phyloP scores from a whole-genome alignment of 495 filamentous ascomycete species.

The Xylaria cubensis region DNA sequence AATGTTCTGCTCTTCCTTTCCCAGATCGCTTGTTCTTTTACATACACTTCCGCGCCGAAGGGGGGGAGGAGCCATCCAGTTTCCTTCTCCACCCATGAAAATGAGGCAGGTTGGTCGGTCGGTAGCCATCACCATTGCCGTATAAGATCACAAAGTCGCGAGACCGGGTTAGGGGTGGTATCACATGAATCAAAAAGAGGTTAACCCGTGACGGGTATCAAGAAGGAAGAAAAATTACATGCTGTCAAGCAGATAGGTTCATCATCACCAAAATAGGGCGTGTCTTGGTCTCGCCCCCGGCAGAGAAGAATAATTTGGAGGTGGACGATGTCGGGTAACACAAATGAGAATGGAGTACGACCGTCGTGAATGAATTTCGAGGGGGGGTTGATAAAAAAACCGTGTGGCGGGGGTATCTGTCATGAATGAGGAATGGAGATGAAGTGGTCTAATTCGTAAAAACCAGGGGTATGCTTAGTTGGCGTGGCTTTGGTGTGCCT shows the following conservation, averaged over 20 bases:
- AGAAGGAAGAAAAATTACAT: constrained; percentile 30
- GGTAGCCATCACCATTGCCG: neutral
- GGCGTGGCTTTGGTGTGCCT: constrained; percentile 53
- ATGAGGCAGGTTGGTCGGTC: neutral
- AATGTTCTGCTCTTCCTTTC: neutral
- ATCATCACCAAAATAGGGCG: neutral
- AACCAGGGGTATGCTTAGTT: constrained; percentile 36
- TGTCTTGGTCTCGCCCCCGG: neutral
- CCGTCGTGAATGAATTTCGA: constrained; percentile 28
- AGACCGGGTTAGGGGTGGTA: constrained; percentile 12
- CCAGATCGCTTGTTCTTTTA: constrained; percentile 17
- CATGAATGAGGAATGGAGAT: constrained; percentile 33
- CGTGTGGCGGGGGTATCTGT: constrained; percentile 39
- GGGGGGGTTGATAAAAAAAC: constrained; percentile 26
- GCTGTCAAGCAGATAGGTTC: constrained; percentile 29
- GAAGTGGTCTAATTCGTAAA: constrained; percentile 14
- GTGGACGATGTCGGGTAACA: constrained; percentile 12
- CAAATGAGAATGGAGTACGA: constrained; percentile 42
- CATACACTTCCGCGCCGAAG: neutral
- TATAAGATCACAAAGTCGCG: constrained; percentile 15
- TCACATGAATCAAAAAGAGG: constrained; percentile 5
- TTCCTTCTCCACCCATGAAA: neutral
- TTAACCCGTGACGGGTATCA: neutral
- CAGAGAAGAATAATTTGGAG: neutral
- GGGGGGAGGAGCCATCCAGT: neutral